Base-by-base conservation (phyloP, 176 grass and related monocot genomes). In the Eragrostis curvula region DNA sequence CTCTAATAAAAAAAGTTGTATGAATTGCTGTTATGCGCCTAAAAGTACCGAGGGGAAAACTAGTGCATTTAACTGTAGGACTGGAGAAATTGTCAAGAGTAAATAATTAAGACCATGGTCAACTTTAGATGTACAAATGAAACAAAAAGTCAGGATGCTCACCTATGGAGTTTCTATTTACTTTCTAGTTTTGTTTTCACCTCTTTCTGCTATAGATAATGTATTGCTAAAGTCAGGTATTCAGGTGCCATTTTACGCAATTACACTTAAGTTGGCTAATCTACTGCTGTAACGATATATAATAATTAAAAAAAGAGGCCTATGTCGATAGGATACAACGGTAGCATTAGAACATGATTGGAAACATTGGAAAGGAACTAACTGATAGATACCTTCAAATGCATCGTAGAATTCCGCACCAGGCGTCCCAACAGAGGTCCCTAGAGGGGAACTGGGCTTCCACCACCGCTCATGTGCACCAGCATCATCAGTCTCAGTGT, bases 401-500 rank as follows among this genome's bases (percentile, higher is more conserved):
- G 97, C 93, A 41, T 99, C 97, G 51, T 92, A 99, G 51, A 91
- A 99, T 74, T 99, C 91, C 44, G 84, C 88, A 36, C 75, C 59
- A 61, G 90, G 75, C 47, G 92, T 88, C 44, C 71, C 79, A 71
- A 64, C 71, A 85, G 88, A 82, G 0, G 58, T 78, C 12, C 83
- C 83, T 50, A 77, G 23, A 66, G 83, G 78, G 17, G 83, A 78
- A 72, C 30, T 86, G 21, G 85, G 85, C 59, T 92, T 94, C 82
- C 84, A 91, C 49, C 80, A 91, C 13, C 86, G 63, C 11, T 81
- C 89, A 13, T 61, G 51, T 24, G 42, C 82, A 74, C 64, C 85
- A 45, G 51, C 80, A 85, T 92, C 92, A 62, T 94, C 93, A 74
- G 80, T 30, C 58, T 95, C 89, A 0, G 81, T 64, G 76, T 87